Evolutionary conservation across 768 basidiomycete species (phyloP).

Genomic region (Hydnomerulius pinastri): DNA sequence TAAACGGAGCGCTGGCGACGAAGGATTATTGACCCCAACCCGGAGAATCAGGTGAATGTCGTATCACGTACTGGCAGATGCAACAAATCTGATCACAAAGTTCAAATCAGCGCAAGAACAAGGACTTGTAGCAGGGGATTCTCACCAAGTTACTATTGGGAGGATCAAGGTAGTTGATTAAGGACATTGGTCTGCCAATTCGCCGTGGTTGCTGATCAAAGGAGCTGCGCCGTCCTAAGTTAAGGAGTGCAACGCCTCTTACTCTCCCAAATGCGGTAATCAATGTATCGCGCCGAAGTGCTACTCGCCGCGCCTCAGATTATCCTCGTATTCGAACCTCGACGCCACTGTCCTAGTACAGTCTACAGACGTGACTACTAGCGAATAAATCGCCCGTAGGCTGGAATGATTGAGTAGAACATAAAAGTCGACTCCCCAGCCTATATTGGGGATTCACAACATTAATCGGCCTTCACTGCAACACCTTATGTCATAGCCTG

Average conservation of each 20-base stretch:
- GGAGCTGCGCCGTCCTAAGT: neutral
- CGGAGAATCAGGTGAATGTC: conserved; percentile 3
- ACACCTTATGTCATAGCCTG: neutral
- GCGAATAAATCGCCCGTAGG: too few relatives aligned
- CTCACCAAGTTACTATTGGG: conserved; percentile 71
- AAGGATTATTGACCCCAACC: conserved; percentile 8
- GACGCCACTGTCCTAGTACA: too few relatives aligned
- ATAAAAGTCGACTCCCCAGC: too few relatives aligned
- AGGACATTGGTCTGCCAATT: conserved; percentile 23
- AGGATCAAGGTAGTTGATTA: conserved; percentile 54
- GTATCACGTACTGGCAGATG: conserved; percentile 60
- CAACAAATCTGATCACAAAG: conserved; percentile 68
- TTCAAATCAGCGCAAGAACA: conserved; percentile 5
- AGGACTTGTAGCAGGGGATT: neutral
- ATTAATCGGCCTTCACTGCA: too few relatives aligned
- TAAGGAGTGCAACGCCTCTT: neutral
- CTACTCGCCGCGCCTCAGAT: neutral
- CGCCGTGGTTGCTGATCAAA: neutral
- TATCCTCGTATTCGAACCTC: too few relatives aligned
- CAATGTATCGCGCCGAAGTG: neutral
- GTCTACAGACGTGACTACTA: too few relatives aligned
- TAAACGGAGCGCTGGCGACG: conserved; percentile 61
- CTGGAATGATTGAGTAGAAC: too few relatives aligned
- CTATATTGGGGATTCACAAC: too few relatives aligned
- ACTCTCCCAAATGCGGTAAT: neutral